These are phyloP conservation scores for Oldenlandia corymbosa DNA, from an alignment of 257 asterid genomes.

Conservation along the genomic window DNA sequence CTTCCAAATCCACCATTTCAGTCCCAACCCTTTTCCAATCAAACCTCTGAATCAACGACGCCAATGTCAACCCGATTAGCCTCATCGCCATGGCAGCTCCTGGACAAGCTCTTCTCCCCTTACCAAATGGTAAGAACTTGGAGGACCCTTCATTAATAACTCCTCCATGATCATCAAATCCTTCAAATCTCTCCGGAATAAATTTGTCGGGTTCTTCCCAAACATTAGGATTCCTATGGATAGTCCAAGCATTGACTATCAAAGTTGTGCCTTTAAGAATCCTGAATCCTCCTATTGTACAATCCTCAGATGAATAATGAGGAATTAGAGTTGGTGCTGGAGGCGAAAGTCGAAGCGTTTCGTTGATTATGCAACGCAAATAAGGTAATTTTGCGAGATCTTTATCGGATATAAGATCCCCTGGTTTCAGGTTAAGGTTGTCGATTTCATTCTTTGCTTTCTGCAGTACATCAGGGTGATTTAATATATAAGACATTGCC, in stretches of 20 bases:
- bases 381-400: conserved; percentile 32
- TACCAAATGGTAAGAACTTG: conserved; percentile 14
- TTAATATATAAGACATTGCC: conserved; percentile 8
- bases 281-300: conserved; percentile 19
- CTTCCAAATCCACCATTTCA: conserved; percentile 6
- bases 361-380: conserved; percentile 29
- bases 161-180: conserved; percentile 1
- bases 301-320: conserved; percentile 25
- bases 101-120: conserved; percentile 17
- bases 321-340: conserved; percentile 33
- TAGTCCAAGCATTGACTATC: conserved; percentile 36
- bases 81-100: conserved; percentile 10
- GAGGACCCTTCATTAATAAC: conserved; percentile 1
- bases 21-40: conserved; percentile 9
- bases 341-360: conserved; percentile 33
- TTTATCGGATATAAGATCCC: conserved; percentile 19
- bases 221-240: conserved; percentile 21
- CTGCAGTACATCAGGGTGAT: not conserved
- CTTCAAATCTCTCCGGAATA: conserved; percentile 31
- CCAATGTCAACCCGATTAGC: conserved; percentile 1
- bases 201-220: conserved; percentile 26
- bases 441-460: not conserved
- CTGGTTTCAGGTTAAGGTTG: not conserved
- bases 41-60: conserved; percentile 7
- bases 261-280: conserved; percentile 24